Evolutionary conservation across 805 yeast genomes (phyloP).

Genomic region (Candida nonsorbophila): DNA sequence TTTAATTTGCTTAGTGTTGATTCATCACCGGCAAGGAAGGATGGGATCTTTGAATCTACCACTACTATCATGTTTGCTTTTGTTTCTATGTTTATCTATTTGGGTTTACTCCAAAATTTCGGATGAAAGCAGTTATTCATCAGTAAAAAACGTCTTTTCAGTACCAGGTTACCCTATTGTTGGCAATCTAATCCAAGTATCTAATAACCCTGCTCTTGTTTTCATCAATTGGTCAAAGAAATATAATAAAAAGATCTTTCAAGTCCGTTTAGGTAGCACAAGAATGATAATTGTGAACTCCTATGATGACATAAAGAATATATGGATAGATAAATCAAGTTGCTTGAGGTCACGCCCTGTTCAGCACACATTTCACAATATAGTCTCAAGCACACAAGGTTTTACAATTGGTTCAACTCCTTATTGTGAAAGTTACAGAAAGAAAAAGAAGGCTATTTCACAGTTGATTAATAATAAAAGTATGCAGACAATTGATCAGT

Average conservation of each 20-base stretch:
- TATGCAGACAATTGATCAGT: slow-evolving; percentile 20
- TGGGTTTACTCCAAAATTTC: slow-evolving; percentile 1
- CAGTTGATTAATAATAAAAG: slow-evolving; percentile 35
- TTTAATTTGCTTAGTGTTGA: too few species aligned
- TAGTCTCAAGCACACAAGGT: slow-evolving; percentile 51
- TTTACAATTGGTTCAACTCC: slow-evolving; percentile 67
- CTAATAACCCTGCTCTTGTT: slow-evolving; percentile 44
- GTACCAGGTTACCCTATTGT: slow-evolving; percentile 47
- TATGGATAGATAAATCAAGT: slow-evolving; percentile 46
- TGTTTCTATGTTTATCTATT: too few species aligned
- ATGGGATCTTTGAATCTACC: too few species aligned
- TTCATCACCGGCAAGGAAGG: too few species aligned
- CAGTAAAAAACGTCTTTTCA: slow-evolving; percentile 17
- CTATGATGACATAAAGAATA: slow-evolving; percentile 43
- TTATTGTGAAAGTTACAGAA: slow-evolving; percentile 40
- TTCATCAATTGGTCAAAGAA: slow-evolving; percentile 41
- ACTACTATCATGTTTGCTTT: too few species aligned
- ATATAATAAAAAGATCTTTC: slow-evolving; percentile 46
- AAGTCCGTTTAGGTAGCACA: slow-evolving; percentile 54
- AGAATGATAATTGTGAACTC: slow-evolving; percentile 65
- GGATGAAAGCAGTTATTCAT: slow-evolving; percentile 17
- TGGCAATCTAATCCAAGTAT: slow-evolving; percentile 44
- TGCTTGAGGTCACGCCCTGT: slow-evolving; percentile 65
- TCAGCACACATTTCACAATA: slow-evolving; percentile 60
- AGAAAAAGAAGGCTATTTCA: slow-evolving; percentile 45